Evolutionary conservation across 1,284 basidiomycete species (phyloP), one percentile per base, ranked within the genome.

Genomic region (Trichosporon faecale): DNA sequence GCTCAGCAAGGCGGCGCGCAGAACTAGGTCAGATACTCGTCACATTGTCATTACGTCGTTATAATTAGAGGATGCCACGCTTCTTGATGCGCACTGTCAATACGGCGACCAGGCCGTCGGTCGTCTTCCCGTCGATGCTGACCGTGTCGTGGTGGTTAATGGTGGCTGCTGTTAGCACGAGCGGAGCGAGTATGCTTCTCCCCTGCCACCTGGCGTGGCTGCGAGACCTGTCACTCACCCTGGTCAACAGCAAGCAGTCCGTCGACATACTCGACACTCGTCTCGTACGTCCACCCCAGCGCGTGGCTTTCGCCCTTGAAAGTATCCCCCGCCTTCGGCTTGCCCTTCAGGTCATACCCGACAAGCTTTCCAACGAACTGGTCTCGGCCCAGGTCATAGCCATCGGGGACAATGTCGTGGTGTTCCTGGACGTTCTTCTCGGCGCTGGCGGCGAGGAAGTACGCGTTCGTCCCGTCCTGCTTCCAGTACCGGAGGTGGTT

Each of bases 401-500:
- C 89, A 66, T 90, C 85, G 25, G 79, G 78, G 4, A 88, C 76
- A 75, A 90, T 89, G 71, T 87, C 85, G 77, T 90, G 89, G 5
- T 84, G 74, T 87, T 88, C 69, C 5, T 85, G 81, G 33, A 91
- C 85, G 33, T 91, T 88, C 79, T 86, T 80, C 80, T 94, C 93
- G 74, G 91, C 91, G 0, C 91, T 92, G 7, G 86, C 84, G 1
- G 92, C 94, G 84, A 97, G 85, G 80, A 97, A 97, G 69, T 91
- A 86, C 8, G 94, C 94, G 8, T 83, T 70, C 2, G 85, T 82
- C 0, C 91, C 91, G 70, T 91, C 86, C 82, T 96, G 94, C 1
- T 87, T 81, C 92, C 93, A 98, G 82, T 94, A 95, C 27, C 95
- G 88, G 80, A 95, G 89, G 79, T 98, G 95, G 76, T 92, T 88